Evolutionary conservation across 495 filamentous ascomycete genomes (phyloP).

Genomic region (Trichoderma asperelloides): DNA sequence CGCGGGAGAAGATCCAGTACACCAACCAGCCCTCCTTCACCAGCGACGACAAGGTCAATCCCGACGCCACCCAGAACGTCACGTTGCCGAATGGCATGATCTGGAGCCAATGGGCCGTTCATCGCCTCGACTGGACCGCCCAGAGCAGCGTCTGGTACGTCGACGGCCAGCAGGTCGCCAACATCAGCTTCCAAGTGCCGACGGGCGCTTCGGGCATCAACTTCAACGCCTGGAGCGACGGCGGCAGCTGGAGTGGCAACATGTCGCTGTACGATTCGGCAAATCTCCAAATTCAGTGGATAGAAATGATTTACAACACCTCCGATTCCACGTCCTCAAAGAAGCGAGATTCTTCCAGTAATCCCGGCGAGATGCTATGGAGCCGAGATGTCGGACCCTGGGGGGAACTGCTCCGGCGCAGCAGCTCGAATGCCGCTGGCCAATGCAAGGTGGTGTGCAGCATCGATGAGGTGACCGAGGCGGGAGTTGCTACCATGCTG

Average conservation of each 20-base stretch:
- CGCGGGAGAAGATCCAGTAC: constrained; percentile 49
- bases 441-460: constrained; percentile 38
- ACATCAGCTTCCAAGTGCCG: constrained; percentile 55
- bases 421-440: constrained; percentile 8
- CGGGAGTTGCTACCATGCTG: constrained; percentile 35
- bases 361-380: background rate
- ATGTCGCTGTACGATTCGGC: constrained; percentile 52
- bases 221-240: constrained; percentile 71
- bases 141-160: constrained; percentile 58
- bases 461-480: constrained; percentile 35
- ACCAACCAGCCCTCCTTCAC: constrained; percentile 61
- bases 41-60: constrained; percentile 34
- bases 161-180: constrained; percentile 45
- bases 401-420: constrained; percentile 5
- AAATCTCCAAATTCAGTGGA: constrained; percentile 62
- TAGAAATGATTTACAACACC: constrained; percentile 64
- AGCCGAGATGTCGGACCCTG: background rate
- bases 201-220: constrained; percentile 50
- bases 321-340: constrained; percentile 10
- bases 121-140: constrained; percentile 65
- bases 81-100: constrained; percentile 35
- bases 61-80: constrained; percentile 36
- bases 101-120: constrained; percentile 62
- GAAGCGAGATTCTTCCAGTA: constrained; percentile 4
- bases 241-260: constrained; percentile 63